phyloP scores from a whole-genome alignment of 495 filamentous ascomycete genomes.

The Penicillium pulvis region DNA sequence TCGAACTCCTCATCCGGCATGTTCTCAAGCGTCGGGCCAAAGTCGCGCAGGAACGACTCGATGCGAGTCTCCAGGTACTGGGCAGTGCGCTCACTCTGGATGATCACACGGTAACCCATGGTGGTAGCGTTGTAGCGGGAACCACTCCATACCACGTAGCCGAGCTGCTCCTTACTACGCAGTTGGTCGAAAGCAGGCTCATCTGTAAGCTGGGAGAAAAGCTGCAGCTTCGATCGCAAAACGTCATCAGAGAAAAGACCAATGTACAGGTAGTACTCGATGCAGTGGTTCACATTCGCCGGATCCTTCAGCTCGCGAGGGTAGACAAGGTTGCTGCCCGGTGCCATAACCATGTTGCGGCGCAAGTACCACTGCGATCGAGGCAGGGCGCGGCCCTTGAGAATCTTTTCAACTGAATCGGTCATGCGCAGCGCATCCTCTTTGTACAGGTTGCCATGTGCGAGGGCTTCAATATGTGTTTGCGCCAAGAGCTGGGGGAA shows the following conservation, averaged over 20 bases:
- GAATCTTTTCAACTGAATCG: conserved; percentile 72
- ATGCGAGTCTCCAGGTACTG: conserved; percentile 85
- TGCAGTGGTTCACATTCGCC: conserved; percentile 94
- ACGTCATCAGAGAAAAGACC: conserved; percentile 68
- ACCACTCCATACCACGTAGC: conserved; percentile 92
- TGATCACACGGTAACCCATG: conserved; percentile 84
- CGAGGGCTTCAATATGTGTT: conserved; percentile 82
- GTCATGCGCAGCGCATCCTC: conserved; percentile 90
- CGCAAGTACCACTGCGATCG: conserved; percentile 77
- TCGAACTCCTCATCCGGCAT: conserved; percentile 90
- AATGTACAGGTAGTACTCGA: conserved; percentile 85
- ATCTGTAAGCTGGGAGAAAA: conserved; percentile 89
- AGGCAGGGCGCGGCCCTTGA: conserved; percentile 77
- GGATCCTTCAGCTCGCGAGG: conserved; percentile 78
- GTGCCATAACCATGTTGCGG: conserved; percentile 75
- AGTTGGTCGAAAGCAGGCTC: conserved; percentile 94
- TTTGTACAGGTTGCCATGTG: conserved; percentile 93
- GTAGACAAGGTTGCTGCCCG: conserved; percentile 81
- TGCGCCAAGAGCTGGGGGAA: conserved; percentile 80
- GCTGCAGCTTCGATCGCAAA: conserved; percentile 72
- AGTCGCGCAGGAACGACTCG: conserved; percentile 74
- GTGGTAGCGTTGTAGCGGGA: conserved; percentile 67
- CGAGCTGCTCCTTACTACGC: conserved; percentile 95
- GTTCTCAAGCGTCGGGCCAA: conserved; percentile 62
- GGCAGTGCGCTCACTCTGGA: conserved; percentile 87